Base-by-base conservation (phyloP, 306 rosid species). In the Lathyrus aphaca region DNA sequence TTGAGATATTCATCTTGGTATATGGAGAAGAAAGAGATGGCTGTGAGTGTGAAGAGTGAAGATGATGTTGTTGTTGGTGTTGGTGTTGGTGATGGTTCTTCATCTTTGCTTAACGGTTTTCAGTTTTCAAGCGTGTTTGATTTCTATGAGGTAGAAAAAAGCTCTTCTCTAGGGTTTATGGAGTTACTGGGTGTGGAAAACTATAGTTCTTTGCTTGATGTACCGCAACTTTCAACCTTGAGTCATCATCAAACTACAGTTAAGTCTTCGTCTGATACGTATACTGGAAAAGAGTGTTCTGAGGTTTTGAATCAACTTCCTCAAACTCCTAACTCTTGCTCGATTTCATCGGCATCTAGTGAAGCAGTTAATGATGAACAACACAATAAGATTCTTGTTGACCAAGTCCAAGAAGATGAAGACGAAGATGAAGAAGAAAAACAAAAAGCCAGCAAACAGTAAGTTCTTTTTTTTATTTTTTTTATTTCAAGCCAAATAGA, bases 311-410 rank as follows among this genome's bases (percentile, higher is more conserved):
- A 87, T 42, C 87, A 81, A 5, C 86, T 80, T 61, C 97, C 96
- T 5, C 79, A 87, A 0, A 86, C 97, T 13, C 91, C 98, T 0
- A 93, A 90, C 79, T 88, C 94, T 38, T 90, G 96, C 3, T 92
- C 98, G n/a, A 86, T 90, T 62, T 93, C 98, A 2, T 90, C 96
- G 0, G 80, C 88, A 0, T 88, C 98, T 0, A 85, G 91, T 46
- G 96, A 90, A 44, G 83, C 95, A 3, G 19, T 78, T 15, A 83
- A 80, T 51, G 93, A 82, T 38, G 91, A 90, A 56, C 88, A 42
- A 60, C 88, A 37, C 9, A 78, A 77, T 19, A 78, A 72, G 70
- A 64, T 69, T 67, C 0, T 10, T 14, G 71, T 69, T 4, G 73
- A 80, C 59, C 84, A 78, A 66, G 68, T 25, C 13, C n/a, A 18